Percentiles rank a stretch among this genome's conserved stretches.
These are phyloP conservation scores for Ogataea paraovalis DNA, from an alignment of 805 yeast species.

Conservation along the genomic window DNA sequence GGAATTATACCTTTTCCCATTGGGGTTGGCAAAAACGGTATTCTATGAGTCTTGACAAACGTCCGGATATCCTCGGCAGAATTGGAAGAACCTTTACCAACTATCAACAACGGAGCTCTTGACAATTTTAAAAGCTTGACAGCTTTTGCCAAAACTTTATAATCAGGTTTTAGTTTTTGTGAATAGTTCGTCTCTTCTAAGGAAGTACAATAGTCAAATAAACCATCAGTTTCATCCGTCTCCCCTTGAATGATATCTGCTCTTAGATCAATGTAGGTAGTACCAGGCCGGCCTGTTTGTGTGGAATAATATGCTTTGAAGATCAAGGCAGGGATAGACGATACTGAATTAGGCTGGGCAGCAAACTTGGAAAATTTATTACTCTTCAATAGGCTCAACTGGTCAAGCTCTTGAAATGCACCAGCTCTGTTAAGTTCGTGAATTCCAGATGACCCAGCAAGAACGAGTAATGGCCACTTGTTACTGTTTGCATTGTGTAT, in stretches of 20 bases:
- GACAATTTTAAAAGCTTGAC: conserved; percentile 33
- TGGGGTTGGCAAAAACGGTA: conserved; percentile 69
- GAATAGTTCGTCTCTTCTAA: no score
- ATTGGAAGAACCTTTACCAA: conserved; percentile 67
- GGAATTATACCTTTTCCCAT: conserved; percentile 73
- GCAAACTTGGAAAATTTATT: conserved; percentile 45
- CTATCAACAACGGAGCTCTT: conserved; percentile 47
- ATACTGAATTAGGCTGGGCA: conserved; percentile 27
- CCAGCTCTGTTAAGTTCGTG: conserved; percentile 46
- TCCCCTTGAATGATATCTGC: conserved; percentile 50
- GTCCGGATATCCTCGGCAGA: conserved; percentile 33
- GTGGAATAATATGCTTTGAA: conserved; percentile 44
- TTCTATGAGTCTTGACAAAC: conserved; percentile 38
- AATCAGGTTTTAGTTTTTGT: conserved; percentile 32
- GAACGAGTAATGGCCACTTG: conserved; percentile 60
- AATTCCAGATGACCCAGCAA: conserved; percentile 59
- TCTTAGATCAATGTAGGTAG: conserved; percentile 61
- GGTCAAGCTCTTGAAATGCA: conserved; percentile 71
- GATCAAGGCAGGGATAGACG: conserved; percentile 36
- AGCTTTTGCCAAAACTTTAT: conserved; percentile 32
- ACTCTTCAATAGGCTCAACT: conserved; percentile 40
- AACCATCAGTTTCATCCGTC: background rate
- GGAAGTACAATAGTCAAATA: conserved; percentile 21
- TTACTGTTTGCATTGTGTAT: conserved; percentile 58
- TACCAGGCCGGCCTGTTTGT: conserved; percentile 53